These are phyloP conservation scores for Lepidium sativum DNA, from an alignment of 345 rosid species.

Conservation along the genomic window DNA sequence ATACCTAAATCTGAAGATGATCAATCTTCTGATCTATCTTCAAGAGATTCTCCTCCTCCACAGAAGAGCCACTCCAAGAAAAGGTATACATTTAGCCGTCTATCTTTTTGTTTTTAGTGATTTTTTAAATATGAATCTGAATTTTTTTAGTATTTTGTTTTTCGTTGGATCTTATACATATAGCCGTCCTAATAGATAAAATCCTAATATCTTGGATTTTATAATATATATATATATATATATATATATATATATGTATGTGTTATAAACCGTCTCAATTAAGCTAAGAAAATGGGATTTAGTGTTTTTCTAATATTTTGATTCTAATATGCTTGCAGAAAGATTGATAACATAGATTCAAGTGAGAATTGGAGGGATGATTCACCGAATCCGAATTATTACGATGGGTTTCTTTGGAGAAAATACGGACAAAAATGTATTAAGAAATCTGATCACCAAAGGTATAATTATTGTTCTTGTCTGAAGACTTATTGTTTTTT, in stretches of 20 bases:
- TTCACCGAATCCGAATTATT: slow-evolving; percentile 21
- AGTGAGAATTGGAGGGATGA: slow-evolving; percentile 21
- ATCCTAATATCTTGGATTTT: no score
- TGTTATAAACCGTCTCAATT: no score
- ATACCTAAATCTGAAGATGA: neutral
- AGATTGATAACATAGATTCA: neutral
- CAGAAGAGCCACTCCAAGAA: slow-evolving; percentile 6
- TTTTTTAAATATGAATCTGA: neutral
- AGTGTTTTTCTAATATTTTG: neutral
- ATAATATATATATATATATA: no score
- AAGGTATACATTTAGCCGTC: slow-evolving; percentile 11
- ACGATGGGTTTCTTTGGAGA: slow-evolving; percentile 24
- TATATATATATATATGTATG: no score
- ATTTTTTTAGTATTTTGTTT: neutral
- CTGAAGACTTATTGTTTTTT: neutral
- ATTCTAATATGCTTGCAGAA: slow-evolving; percentile 4
- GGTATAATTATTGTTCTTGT: neutral
- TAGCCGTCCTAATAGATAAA: no score
- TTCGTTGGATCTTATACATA: no score
- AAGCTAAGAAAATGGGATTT: neutral
- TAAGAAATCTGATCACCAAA: slow-evolving; percentile 3
- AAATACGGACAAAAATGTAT: slow-evolving; percentile 24
- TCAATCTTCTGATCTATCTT: neutral
- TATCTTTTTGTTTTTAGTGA: neutral
- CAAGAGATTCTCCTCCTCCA: slow-evolving; percentile 2